phyloP scores from a whole-genome alignment of 257 asterid species.

The Ajuga chamaepitys region DNA sequence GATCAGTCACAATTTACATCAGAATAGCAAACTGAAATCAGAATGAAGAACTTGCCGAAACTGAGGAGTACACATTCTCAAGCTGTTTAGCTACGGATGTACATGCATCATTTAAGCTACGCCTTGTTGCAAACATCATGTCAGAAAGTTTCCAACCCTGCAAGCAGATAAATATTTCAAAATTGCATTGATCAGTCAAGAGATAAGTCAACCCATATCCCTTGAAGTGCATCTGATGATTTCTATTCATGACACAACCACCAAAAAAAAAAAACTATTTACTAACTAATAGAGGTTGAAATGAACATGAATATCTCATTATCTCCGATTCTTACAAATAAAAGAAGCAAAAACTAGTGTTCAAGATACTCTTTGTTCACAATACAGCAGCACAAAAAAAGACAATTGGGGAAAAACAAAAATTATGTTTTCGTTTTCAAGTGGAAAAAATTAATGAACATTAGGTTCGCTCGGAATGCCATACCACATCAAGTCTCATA shows the following conservation, averaged over 20 bases:
- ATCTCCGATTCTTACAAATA: background rate
- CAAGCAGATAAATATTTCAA: slow-evolving; percentile 17
- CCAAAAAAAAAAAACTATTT: background rate
- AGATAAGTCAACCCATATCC: background rate
- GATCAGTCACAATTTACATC: background rate
- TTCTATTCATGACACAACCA: background rate
- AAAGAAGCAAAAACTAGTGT: background rate
- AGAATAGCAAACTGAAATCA: background rate
- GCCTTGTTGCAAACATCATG: slow-evolving; percentile 92
- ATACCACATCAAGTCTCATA: background rate
- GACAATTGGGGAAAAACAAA: background rate
- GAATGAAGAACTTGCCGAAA: slow-evolving; percentile 46
- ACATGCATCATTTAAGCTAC: slow-evolving; percentile 84
- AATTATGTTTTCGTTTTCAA: background rate
- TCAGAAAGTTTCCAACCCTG: slow-evolving; percentile 91
- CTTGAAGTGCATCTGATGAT: background rate
- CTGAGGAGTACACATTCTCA: slow-evolving; percentile 63
- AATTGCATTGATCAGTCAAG: slow-evolving; percentile 6
- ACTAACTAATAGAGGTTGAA: background rate
- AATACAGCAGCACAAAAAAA: background rate
- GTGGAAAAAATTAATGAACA: background rate
- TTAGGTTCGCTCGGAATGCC: background rate
- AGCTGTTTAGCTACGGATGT: slow-evolving; percentile 68
- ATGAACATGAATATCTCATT: background rate
- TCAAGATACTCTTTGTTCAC: background rate